A percentile compares a stretch with the other conserved stretches of the same genome.
Conservation (phyloP, 768 basidiomycete genomes). For the Tylopilus vinaceipallidus region DNA sequence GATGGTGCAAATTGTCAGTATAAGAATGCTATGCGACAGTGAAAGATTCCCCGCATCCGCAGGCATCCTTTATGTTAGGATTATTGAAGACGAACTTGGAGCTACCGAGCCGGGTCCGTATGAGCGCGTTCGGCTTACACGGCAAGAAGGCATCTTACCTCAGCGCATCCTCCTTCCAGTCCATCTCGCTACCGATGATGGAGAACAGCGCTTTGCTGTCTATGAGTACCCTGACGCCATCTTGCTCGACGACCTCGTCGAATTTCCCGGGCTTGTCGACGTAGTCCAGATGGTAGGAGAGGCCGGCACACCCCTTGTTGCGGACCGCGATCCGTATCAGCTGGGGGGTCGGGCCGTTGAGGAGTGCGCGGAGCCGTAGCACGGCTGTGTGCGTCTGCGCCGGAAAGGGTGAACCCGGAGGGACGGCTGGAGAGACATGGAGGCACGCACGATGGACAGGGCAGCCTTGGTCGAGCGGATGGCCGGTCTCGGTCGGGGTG, state of each 20-base stretch:
- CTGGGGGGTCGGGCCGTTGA: constrained; percentile 83
- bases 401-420: background rate
- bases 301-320: constrained; percentile 96
- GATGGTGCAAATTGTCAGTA: constrained; percentile 7
- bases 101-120: constrained; percentile 36
- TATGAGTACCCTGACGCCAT: constrained; percentile 89
- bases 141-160: constrained; percentile 45
- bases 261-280: constrained; percentile 87
- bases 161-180: constrained; percentile 91
- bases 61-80: constrained; percentile 92
- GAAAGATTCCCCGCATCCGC: constrained; percentile 94
- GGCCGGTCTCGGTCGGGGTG: constrained; percentile 60
- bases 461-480: constrained; percentile 76
- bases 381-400: constrained; percentile 79
- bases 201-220: constrained; percentile 97
- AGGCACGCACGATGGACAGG: constrained; percentile 62
- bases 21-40: constrained; percentile 42
- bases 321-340: constrained; percentile 93
- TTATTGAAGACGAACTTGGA: constrained; percentile 84
- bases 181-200: constrained; percentile 99
- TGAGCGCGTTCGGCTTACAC: background rate
- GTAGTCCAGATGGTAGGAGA: constrained; percentile 86
- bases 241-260: constrained; percentile 96
- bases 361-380: constrained; percentile 63
- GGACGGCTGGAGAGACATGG: background rate